These are phyloP conservation scores for Cladosporium austrohemisphaericum DNA, from an alignment of 2,329 filamentous ascomycete species.

Conservation along the genomic window DNA sequence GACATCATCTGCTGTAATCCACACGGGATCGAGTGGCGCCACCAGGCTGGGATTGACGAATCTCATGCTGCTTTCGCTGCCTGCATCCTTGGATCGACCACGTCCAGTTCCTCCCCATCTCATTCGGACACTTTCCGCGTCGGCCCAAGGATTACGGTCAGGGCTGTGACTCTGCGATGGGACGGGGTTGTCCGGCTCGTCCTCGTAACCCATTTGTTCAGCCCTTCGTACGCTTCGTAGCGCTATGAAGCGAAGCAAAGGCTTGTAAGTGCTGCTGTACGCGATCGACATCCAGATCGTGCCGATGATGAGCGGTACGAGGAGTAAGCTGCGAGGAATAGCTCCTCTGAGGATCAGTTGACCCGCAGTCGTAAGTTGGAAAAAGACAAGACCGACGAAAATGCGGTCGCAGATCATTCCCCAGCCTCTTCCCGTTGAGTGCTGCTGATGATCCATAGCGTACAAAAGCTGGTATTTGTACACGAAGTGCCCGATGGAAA, in stretches of 20 bases:
- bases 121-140: conserved; percentile 19
- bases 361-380: conserved; percentile 87
- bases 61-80: conserved; percentile 62
- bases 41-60: conserved; percentile 77
- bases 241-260: conserved; percentile 88
- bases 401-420: conserved; percentile 93
- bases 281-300: conserved; percentile 89
- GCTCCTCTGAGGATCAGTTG: conserved; percentile 72
- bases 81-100: conserved; percentile 65
- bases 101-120: conserved; percentile 16
- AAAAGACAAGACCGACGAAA: conserved; percentile 79
- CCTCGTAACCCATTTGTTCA: conserved; percentile 46
- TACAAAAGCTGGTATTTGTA: conserved; percentile 98
- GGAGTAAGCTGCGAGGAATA: conserved; percentile 66
- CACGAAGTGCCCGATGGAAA: conserved; percentile 76
- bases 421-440: conserved; percentile 91
- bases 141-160: conserved; percentile 40
- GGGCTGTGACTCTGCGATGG: conserved; percentile 12
- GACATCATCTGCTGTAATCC: conserved; percentile 24
- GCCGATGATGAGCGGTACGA: conserved; percentile 71
- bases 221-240: conserved; percentile 74
- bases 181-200: conserved; percentile 14
- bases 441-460: conserved; percentile 95
- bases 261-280: conserved; percentile 76
- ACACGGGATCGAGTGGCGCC: conserved; percentile 43